These are phyloP conservation scores for Saccharomycopsis fibuligera DNA, from an alignment of 805 yeast species.

Conservation along the genomic window DNA sequence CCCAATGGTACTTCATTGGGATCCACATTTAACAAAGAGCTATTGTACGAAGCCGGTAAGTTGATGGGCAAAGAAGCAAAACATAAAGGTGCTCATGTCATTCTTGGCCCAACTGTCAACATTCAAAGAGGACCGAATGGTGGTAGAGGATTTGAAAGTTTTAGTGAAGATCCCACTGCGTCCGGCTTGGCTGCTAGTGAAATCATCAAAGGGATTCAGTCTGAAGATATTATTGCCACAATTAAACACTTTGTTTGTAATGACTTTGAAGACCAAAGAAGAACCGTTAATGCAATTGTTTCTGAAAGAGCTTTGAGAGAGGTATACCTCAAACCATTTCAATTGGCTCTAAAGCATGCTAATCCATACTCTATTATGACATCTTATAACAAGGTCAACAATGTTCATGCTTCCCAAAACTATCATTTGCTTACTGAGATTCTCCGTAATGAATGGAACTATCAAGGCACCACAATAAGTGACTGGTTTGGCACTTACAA, in stretches of 20 bases:
- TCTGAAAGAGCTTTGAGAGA: slow-evolving; percentile 60
- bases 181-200: slow-evolving; percentile 49
- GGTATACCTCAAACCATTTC: slow-evolving; percentile 58
- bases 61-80: no score
- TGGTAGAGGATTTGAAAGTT: slow-evolving; percentile 60
- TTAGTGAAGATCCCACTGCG: slow-evolving; percentile 55
- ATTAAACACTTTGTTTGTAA: slow-evolving; percentile 53
- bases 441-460: no score
- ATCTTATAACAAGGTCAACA: slow-evolving; percentile 57
- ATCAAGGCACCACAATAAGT: no score
- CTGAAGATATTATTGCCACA: slow-evolving; percentile 49
- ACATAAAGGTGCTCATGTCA: no score
- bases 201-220: slow-evolving; percentile 50
- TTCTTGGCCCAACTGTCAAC: no score
- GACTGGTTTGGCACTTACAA: no score
- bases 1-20: slow-evolving; percentile 59
- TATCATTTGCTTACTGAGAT: slow-evolving; percentile 37
- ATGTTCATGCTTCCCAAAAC: slow-evolving; percentile 48
- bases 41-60: slow-evolving; percentile 40
- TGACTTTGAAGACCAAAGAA: slow-evolving; percentile 59
- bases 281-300: slow-evolving; percentile 40
- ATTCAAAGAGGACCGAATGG: slow-evolving; percentile 53
- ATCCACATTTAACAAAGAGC: slow-evolving; percentile 46
- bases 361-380: slow-evolving; percentile 56
- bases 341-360: slow-evolving; percentile 47